Conservation (phyloP, 2,329 filamentous ascomycete species). For the Zalaria sp. region DNA sequence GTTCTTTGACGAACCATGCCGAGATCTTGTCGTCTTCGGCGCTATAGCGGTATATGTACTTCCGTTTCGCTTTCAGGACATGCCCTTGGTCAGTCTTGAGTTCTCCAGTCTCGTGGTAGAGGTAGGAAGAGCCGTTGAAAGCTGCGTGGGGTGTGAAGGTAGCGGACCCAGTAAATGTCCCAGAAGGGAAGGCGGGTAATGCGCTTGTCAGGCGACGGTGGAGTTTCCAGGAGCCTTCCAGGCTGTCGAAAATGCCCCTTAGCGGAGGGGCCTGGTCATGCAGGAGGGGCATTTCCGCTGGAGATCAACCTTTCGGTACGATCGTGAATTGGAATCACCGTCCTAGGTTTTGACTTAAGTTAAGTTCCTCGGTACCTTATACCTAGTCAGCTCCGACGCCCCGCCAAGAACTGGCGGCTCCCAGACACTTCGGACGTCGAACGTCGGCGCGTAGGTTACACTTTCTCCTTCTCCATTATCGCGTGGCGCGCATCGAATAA, state of each 20-base stretch:
- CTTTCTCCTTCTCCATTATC: too few relatives aligned
- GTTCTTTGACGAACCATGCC: constrained; percentile 63
- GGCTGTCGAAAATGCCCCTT: constrained; percentile 16
- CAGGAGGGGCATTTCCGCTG: background rate
- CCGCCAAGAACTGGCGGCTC: too few relatives aligned
- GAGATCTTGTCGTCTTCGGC: constrained; percentile 48
- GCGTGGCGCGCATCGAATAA: too few relatives aligned
- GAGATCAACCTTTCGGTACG: background rate
- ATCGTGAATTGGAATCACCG: background rate
- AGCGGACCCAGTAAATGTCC: constrained; percentile 20
- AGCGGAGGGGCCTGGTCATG: constrained; percentile 3
- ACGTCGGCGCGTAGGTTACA: too few relatives aligned
- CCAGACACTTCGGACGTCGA: too few relatives aligned
- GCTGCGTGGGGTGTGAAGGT: constrained; percentile 17
- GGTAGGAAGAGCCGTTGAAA: constrained; percentile 11
- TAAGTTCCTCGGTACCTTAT: too few relatives aligned
- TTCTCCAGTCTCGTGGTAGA: constrained; percentile 21
- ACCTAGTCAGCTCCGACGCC: too few relatives aligned
- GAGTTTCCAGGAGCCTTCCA: constrained; percentile 20
- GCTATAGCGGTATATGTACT: constrained; percentile 62
- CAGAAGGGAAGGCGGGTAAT: constrained; percentile 19
- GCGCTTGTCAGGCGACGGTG: constrained; percentile 16
- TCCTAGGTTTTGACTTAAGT: background rate
- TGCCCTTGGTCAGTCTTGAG: constrained; percentile 21
- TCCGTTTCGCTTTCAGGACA: constrained; percentile 45